Evolutionary conservation across 2,329 filamentous ascomycete species (phyloP).

Genomic region (Metarhizium guizhouense): DNA sequence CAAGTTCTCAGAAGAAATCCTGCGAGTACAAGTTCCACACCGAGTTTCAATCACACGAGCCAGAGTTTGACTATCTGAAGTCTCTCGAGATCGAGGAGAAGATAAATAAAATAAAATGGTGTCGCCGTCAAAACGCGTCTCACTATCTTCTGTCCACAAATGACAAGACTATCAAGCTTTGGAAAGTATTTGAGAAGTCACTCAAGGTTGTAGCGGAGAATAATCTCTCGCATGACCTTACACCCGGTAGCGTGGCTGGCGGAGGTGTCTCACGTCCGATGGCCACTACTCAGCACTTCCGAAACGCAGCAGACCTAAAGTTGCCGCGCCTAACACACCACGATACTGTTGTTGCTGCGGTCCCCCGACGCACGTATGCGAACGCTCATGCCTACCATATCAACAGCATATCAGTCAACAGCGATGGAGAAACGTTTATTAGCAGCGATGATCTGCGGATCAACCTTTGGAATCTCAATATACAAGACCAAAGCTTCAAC

Average conservation of each 20-base stretch:
- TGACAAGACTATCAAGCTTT: slow-evolving; percentile 99
- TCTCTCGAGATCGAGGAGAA: slow-evolving; percentile 99
- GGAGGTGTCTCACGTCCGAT: slow-evolving; percentile 69
- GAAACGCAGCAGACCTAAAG: slow-evolving; percentile 74
- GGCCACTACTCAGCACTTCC: slow-evolving; percentile 62
- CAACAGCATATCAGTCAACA: slow-evolving; percentile 99
- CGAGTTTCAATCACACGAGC: slow-evolving; percentile 98
- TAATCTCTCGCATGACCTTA: slow-evolving; percentile 91
- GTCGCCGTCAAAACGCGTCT: slow-evolving; percentile 92
- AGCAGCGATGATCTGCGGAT: slow-evolving; percentile 96
- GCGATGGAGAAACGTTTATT: slow-evolving; percentile 97
- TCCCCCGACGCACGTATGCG: slow-evolving; percentile 91
- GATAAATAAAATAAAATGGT: slow-evolving; percentile 99
- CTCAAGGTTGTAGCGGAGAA: slow-evolving; percentile 98
- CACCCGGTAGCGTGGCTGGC: slow-evolving; percentile 62
- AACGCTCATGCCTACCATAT: slow-evolving; percentile 99
- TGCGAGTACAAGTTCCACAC: slow-evolving; percentile 99
- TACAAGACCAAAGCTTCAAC: slow-evolving; percentile 99
- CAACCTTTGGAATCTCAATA: slow-evolving; percentile 98
- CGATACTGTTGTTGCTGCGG: slow-evolving; percentile 94
- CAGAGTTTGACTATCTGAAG: slow-evolving; percentile 98
- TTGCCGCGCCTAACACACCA: slow-evolving; percentile 94
- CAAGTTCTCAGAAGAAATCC: slow-evolving; percentile 76
- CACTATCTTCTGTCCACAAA: slow-evolving; percentile 98
- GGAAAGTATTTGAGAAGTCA: slow-evolving; percentile 99